Evolutionary conservation across 306 rosid species (phyloP).

Genomic region (Chamaecrista fasciculata): DNA sequence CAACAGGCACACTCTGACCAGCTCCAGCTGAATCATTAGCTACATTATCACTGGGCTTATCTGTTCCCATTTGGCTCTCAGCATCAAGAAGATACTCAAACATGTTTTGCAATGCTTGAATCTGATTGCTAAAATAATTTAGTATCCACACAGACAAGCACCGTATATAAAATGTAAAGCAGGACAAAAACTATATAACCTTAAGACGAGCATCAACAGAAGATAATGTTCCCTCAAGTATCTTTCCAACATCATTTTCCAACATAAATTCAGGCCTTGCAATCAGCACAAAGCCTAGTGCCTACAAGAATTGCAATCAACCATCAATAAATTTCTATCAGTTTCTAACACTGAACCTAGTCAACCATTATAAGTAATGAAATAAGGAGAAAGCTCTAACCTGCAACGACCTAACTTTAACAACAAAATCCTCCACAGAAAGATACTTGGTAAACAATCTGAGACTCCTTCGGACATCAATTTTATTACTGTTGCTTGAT

Average conservation of each 20-base stretch:
- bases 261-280: conserved; percentile 95
- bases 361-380: conserved; percentile 18
- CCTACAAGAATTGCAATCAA: conserved; percentile 57
- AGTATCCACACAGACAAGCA: conserved; percentile 27
- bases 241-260: conserved; percentile 78
- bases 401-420: conserved; percentile 90
- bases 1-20: conserved; percentile 82
- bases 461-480: conserved; percentile 59
- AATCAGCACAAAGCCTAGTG: conserved; percentile 84
- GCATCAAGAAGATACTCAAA: conserved; percentile 90
- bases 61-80: conserved; percentile 84
- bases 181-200: conserved; percentile 47
- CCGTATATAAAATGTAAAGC: not conserved
- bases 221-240: conserved; percentile 56
- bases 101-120: conserved; percentile 94
- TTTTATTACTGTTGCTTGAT: conserved; percentile 47
- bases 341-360: conserved; percentile 25
- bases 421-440: conserved; percentile 57
- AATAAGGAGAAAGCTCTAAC: conserved; percentile 35
- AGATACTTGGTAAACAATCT: conserved; percentile 71
- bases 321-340: conserved; percentile 30
- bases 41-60: conserved; percentile 41
- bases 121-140: conserved; percentile 54
- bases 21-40: conserved; percentile 53
- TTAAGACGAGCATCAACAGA: conserved; percentile 77